phyloP scores from a whole-genome alignment of 2,329 filamentous ascomycete genomes.

The Paraphoma sp. region DNA sequence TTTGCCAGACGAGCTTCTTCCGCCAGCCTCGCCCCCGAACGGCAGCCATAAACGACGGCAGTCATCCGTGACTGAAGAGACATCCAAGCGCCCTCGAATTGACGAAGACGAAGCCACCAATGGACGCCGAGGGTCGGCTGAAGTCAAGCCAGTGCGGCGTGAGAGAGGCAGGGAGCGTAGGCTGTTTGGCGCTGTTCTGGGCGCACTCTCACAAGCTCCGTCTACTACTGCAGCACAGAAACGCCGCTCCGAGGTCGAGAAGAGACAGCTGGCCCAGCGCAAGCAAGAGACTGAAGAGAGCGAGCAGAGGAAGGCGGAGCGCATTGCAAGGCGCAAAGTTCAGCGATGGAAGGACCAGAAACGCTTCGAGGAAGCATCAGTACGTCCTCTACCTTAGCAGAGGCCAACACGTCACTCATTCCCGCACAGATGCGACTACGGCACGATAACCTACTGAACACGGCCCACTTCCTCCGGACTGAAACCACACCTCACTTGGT shows the following conservation, averaged over 20 bases:
- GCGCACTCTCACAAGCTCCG: constrained; percentile 76
- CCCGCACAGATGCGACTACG: constrained; percentile 71
- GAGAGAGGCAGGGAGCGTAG: constrained; percentile 86
- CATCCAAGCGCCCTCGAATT: constrained; percentile 61
- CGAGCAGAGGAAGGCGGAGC: constrained; percentile 70
- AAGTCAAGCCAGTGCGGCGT: constrained; percentile 45
- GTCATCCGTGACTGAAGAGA: constrained; percentile 60
- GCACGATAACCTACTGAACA: constrained; percentile 74
- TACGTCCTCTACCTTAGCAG: constrained; percentile 52
- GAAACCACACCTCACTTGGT: constrained; percentile 76
- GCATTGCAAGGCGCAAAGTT: constrained; percentile 66
- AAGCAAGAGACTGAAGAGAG: constrained; percentile 76
- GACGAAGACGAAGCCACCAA: constrained; percentile 39
- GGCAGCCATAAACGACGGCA: constrained; percentile 58
- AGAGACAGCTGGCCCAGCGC: constrained; percentile 77
- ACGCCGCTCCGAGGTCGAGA: constrained; percentile 80
- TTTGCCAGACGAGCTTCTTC: constrained; percentile 52
- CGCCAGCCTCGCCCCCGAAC: constrained; percentile 36
- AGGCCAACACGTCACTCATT: constrained; percentile 19
- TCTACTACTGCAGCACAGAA: constrained; percentile 63
- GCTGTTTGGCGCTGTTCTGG: constrained; percentile 83
- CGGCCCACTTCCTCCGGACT: constrained; percentile 77
- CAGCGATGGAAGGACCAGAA: constrained; percentile 73
- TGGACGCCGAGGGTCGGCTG: constrained; percentile 26
- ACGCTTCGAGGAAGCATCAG: constrained; percentile 76